Conservation (phyloP, 1,284 basidiomycete species). For the Moniliella sp. region DNA sequence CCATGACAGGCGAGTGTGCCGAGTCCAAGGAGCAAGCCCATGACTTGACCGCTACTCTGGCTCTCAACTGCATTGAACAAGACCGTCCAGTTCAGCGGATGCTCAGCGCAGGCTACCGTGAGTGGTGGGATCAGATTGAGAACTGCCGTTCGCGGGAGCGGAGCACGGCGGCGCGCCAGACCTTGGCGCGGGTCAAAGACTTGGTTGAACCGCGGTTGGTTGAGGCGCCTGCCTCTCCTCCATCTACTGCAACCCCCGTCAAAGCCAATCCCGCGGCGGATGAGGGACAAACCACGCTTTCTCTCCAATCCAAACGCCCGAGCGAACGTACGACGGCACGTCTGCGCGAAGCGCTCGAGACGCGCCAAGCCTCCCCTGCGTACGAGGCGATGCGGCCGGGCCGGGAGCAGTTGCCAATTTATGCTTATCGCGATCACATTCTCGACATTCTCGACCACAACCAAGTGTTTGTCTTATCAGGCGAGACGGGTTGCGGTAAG, state of each 20-base stretch:
- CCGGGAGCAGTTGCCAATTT: constrained; percentile 65
- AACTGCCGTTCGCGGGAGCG: too few relatives aligned
- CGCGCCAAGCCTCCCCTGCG: constrained; percentile 43
- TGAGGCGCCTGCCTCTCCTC: too few relatives aligned
- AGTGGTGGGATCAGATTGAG: constrained; percentile 83
- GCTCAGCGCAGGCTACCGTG: constrained; percentile 60
- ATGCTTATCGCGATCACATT: constrained; percentile 57
- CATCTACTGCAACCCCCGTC: too few relatives aligned
- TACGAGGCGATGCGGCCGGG: constrained; percentile 79
- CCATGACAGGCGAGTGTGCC: constrained; percentile 68
- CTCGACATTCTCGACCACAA: constrained; percentile 50
- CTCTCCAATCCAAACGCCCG: too few relatives aligned
- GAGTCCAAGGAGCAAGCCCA: constrained; percentile 57
- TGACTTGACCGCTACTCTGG: constrained; percentile 68
- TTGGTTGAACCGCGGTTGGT: too few relatives aligned
- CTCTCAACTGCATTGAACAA: constrained; percentile 43
- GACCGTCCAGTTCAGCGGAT: constrained; percentile 29
- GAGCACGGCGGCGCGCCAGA: too few relatives aligned
- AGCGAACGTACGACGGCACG: too few relatives aligned
- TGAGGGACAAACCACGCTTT: too few relatives aligned
- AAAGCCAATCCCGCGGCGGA: too few relatives aligned
- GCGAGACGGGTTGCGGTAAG: constrained; percentile 96
- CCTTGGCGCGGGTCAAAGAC: too few relatives aligned
- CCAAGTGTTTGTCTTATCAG: constrained; percentile 76
- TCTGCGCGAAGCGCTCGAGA: constrained; percentile 19